Percentiles rank a stretch among this genome's conserved stretches.
Evolutionary conservation across 345 rosid genomes (phyloP).

Genomic region (Chamaenerion angustifolium): DNA sequence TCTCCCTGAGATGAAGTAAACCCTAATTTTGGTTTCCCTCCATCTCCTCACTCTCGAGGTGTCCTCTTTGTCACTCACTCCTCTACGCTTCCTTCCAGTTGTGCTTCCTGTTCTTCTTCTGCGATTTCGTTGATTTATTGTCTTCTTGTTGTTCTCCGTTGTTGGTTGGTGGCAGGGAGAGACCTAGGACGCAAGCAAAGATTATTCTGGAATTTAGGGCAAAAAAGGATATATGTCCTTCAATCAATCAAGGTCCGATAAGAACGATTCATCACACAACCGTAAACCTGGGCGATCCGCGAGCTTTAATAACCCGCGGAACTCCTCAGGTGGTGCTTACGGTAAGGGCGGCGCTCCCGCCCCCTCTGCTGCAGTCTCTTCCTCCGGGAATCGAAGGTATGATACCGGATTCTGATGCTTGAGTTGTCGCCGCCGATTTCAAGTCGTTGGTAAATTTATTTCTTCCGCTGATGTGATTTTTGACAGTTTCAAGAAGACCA

Average conservation of each 20-base stretch:
- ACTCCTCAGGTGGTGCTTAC: conserved; percentile 46
- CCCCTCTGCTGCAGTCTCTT: conserved; percentile 45
- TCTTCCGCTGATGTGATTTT: conserved; percentile 3
- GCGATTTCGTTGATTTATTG: too few relatives aligned
- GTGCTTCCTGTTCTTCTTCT: too few relatives aligned
- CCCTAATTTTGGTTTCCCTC: too few relatives aligned
- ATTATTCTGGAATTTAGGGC: background rate
- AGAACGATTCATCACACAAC: conserved; percentile 44
- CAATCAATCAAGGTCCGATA: conserved; percentile 86
- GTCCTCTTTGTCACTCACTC: too few relatives aligned
- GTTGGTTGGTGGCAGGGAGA: conserved; percentile 2
- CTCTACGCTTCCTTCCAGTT: too few relatives aligned
- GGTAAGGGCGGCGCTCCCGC: conserved; percentile 63
- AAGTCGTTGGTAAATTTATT: conserved; percentile 4
- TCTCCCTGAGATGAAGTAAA: too few relatives aligned
- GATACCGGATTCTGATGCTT: background rate
- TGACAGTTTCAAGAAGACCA: conserved; percentile 50
- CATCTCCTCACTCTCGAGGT: too few relatives aligned
- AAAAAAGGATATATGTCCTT: conserved; percentile 62
- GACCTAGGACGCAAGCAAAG: background rate
- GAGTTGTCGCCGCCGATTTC: background rate
- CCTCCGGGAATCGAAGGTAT: conserved; percentile 57
- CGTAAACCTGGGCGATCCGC: conserved; percentile 69
- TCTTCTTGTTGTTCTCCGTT: background rate
- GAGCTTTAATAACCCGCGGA: conserved; percentile 55